Conservation (phyloP, 805 yeast genomes). For the Monosporozyma servazzii region DNA sequence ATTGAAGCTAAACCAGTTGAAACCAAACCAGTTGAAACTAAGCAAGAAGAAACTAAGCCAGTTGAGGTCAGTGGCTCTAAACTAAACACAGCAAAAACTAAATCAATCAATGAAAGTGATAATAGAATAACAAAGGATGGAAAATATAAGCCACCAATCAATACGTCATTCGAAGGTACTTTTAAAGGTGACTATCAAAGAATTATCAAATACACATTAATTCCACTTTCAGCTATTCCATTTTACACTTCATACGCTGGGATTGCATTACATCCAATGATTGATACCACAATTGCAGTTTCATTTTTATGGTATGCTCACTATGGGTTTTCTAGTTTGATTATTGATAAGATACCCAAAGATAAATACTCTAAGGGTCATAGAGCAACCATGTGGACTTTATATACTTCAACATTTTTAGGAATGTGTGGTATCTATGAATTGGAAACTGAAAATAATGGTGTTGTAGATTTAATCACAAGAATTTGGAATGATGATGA, state of each 20-base stretch:
- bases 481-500: slow-evolving; percentile 32
- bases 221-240: slow-evolving; percentile 58
- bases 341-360: slow-evolving; percentile 66
- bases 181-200: slow-evolving; percentile 70
- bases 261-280: slow-evolving; percentile 37
- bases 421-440: slow-evolving; percentile 65
- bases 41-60: not conserved
- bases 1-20: not conserved
- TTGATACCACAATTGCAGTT: slow-evolving; percentile 50
- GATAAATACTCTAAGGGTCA: slow-evolving; percentile 65
- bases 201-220: slow-evolving; percentile 46
- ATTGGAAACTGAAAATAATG: slow-evolving; percentile 58
- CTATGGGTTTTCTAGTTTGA: slow-evolving; percentile 69
- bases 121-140: not conserved
- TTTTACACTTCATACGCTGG: slow-evolving; percentile 36
- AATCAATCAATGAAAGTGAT: not conserved
- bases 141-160: slow-evolving; percentile 44
- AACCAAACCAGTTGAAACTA: not conserved
- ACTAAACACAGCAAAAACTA: not conserved
- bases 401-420: slow-evolving; percentile 54
- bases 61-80: not conserved
- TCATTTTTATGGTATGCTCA: slow-evolving; percentile 53
- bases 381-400: slow-evolving; percentile 46
- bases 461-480: slow-evolving; percentile 42
- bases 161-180: slow-evolving; percentile 54